Conservation (phyloP, 768 basidiomycete genomes). For the Lactifluus subvellereus region DNA sequence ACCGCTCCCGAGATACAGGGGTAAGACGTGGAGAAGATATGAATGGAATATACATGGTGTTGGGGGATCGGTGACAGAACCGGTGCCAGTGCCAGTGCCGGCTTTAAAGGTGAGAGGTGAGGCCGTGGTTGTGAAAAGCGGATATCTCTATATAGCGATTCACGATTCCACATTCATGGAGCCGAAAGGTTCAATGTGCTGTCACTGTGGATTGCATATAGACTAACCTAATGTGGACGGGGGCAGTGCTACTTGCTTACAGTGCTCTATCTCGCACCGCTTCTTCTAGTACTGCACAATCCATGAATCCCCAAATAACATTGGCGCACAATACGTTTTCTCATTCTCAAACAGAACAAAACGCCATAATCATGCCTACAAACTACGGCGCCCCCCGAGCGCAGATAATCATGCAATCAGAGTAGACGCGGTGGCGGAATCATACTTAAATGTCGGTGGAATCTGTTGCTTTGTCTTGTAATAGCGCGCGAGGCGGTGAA, state of each 20-base stretch:
- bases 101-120: background rate
- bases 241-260: too few relatives aligned
- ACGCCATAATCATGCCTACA: constrained; percentile 6
- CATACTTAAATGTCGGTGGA: constrained; percentile 97
- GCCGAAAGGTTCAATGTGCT: too few relatives aligned
- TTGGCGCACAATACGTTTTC: constrained; percentile 7
- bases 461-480: constrained; percentile 99
- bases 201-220: too few relatives aligned
- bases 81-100: background rate
- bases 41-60: constrained; percentile 8
- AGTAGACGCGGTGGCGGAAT: constrained; percentile 90
- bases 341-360: constrained; percentile 14
- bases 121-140: too few relatives aligned
- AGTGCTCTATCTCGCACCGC: too few relatives aligned
- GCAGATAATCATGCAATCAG: constrained; percentile 59
- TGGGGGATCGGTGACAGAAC: too few relatives aligned
- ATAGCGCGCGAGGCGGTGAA: constrained; percentile 96
- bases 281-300: background rate
- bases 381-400: background rate
- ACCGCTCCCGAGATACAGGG: background rate
- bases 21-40: background rate
- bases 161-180: too few relatives aligned
- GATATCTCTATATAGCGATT: too few relatives aligned
- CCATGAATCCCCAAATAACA: background rate
- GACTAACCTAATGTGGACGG: too few relatives aligned